Base-by-base conservation (phyloP, 1,284 basidiomycete genomes). In the Volvariella volvacea region DNA sequence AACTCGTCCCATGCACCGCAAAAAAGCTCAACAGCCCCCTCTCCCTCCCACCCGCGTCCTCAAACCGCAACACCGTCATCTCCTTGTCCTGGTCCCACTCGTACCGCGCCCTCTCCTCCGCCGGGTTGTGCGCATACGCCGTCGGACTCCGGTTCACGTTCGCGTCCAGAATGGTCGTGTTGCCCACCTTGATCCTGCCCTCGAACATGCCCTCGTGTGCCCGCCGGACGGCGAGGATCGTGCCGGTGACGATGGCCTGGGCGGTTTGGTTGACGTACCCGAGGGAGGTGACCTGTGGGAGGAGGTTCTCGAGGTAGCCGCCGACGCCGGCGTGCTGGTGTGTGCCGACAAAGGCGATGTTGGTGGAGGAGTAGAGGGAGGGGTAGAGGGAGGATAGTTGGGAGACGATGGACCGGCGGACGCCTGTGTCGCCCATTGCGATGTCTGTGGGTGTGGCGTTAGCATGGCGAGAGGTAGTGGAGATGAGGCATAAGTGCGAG, bases 241-340 rank as follows among this genome's bases (percentile, higher is more conserved):
- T 81, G 7, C 88, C 88, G 14, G 71, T 57, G 19, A 88, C 70
- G 54, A 88, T 86, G 1, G 84, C 86, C 46, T 79, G 71, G 25
- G 83, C 82, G 0, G 80, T 75, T 56, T 79, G 70, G 41, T 72
- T 73, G 48, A 89, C 80, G 53, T 88, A 84, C 15, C 88, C 88
- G 2, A 84, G 68, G 6, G 84, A 74, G 3, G 86, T 88, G 30
- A 90, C 50, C 55, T 89, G 85, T 0, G 87, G 86, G 20, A 91
- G 74, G 21, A 91, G 71, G 54, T 88, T 74, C 66, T 84, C 81
- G 41, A 83, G 68, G 61, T 87, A 91, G 0, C 88, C 88, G 22
- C 85, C 88, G 14, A 88, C 87, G 14, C 88, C 88, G 1, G 83
- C 70, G 59, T 92, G 88, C 41, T 66, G 64, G 57, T 92, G 88